Evolutionary conservation across 345 rosid species (phyloP), one percentile per base, ranked within the genome.

Genomic region (Lumnitzera racemosa): DNA sequence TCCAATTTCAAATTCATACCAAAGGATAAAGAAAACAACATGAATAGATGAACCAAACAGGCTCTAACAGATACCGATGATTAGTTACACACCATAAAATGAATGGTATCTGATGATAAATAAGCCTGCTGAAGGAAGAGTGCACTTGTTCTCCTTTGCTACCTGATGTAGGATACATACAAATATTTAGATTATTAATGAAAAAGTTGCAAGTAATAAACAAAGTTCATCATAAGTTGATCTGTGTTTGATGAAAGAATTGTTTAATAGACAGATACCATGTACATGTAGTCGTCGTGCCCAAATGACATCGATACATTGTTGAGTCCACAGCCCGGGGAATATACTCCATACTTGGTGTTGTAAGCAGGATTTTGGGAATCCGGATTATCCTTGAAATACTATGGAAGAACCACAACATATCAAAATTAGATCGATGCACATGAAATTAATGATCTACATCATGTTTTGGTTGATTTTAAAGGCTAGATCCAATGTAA

Each of bases 261-360:
- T 53, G 43, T 36, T 36, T 9, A 36, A 8, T 24, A 11, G 41
- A 55, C 3, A 3, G 46, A 13, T 70, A 82, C 87, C 53, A 86
- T 36, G 66, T 79, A 83, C 92, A 86, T 83, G 71, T 86, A 86
- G 55, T 85, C 89, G 58, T 83, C 86, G 62, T 83, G 91, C 29
- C 86, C 91, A 77, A 79, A 82, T 51, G 88, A 83, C 83, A 86
- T 86, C 17, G 72, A 31, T 25, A 83, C 79, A 47, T 78, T 81
- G 63, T 79, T 64, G 10, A 83, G 74, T 46, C 92, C 92, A 69
- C 85, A 86, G 3, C 80, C 80, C 59, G 76, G 61, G 0, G 68
- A 59, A 70, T 83, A 83, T 11, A 81, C 69, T 47, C 89, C 92
- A 47, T 62, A 51, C 61, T 78, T 72, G 0, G 85, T 72, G 74